Evolutionary conservation across 2,329 filamentous ascomycete species (phyloP).

Genomic region (Emmonsiellopsis sp.): DNA sequence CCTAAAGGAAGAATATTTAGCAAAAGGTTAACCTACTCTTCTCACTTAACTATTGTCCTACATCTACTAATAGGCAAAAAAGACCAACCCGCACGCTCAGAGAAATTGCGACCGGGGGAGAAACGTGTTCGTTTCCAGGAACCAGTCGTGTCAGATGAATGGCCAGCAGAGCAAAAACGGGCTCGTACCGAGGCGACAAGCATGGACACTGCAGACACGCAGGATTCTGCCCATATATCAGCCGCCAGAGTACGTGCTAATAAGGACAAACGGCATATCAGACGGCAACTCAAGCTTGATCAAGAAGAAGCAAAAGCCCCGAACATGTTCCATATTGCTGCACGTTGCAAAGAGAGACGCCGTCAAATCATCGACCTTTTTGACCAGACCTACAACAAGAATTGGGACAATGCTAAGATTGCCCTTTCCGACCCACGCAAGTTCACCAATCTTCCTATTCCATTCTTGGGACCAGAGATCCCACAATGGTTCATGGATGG

Average conservation of each 20-base stretch:
- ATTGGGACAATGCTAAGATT: neutral
- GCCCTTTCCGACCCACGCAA: neutral
- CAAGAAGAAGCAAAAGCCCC: neutral
- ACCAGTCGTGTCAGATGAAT: neutral
- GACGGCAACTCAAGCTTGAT: neutral
- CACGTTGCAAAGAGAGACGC: neutral
- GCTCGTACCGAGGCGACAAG: too few relatives aligned
- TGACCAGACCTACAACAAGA: too few relatives aligned
- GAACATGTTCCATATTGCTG: neutral
- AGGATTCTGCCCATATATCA: too few relatives aligned
- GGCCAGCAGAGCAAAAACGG: too few relatives aligned
- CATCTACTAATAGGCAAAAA: neutral
- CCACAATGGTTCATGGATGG: neutral
- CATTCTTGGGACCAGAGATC: neutral
- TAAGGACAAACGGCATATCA: neutral
- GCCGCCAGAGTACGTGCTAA: neutral
- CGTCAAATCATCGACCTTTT: neutral
- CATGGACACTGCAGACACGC: too few relatives aligned
- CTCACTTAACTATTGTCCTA: neutral
- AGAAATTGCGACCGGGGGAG: neutral
- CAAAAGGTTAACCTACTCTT: neutral
- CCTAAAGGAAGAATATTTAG: neutral
- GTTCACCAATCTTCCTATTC: neutral
- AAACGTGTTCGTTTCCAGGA: neutral
- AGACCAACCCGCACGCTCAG: neutral